Conservation (phyloP, 2,329 filamentous ascomycete genomes). For the Diaporthe velutina region DNA sequence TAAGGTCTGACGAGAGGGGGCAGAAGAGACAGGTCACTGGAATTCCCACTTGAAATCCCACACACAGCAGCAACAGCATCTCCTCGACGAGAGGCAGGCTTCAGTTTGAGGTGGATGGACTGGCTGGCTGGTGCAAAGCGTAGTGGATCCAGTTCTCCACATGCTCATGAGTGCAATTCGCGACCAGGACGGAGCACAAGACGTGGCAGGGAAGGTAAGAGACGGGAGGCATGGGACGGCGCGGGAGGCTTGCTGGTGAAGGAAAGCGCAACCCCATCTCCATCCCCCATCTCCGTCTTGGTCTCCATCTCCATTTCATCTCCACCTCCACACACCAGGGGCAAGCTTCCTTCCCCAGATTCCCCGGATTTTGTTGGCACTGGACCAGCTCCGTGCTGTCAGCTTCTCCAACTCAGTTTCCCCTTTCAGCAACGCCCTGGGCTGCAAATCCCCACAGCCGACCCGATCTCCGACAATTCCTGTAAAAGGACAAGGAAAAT, state of each 20-base stretch:
- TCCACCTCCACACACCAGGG: constrained; percentile 17
- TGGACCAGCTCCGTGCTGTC: constrained; percentile 19
- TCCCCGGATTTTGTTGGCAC: constrained; percentile 30
- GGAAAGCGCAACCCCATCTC: not conserved
- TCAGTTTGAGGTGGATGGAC: not conserved
- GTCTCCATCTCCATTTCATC: constrained; percentile 24
- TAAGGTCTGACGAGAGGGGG: not conserved
- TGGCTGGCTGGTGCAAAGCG: not conserved
- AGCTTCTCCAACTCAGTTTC: constrained; percentile 30
- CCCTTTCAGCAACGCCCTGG: constrained; percentile 5
- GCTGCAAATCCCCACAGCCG: constrained; percentile 1
- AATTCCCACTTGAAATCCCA: too few relatives aligned
- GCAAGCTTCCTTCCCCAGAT: constrained; percentile 21
- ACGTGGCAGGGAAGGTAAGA: not conserved
- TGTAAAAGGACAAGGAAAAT: not conserved
- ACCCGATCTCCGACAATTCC: not conserved
- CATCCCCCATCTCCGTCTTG: not conserved
- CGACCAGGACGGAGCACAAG: not conserved
- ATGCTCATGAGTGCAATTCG: constrained; percentile 10
- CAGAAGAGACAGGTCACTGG: too few relatives aligned
- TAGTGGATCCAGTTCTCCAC: constrained; percentile 8
- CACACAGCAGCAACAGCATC: too few relatives aligned
- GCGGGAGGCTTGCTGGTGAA: not conserved
- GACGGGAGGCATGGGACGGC: not conserved
- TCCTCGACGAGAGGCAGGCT: not conserved